Evolutionary conservation across 2,329 filamentous ascomycete genomes (phyloP).

Genomic region (Cladosporium sp.): DNA sequence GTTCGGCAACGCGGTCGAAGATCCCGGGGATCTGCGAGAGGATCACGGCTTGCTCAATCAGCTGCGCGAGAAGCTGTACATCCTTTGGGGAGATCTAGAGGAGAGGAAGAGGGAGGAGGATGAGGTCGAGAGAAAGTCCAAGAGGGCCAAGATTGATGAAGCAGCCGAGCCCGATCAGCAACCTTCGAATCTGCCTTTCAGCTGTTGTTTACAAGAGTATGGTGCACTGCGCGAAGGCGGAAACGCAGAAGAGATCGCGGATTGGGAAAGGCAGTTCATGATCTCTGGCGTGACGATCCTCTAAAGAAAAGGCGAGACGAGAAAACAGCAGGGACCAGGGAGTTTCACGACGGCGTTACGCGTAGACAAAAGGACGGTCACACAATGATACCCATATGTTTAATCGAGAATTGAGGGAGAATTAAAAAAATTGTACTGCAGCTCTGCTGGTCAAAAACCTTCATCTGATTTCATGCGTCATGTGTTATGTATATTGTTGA

Average conservation of each 20-base stretch:
- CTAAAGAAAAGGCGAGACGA: too few relatives aligned
- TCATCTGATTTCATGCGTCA: background rate
- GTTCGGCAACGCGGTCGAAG: slow-evolving; percentile 50
- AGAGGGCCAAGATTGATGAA: background rate
- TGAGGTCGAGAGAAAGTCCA: slow-evolving; percentile 8
- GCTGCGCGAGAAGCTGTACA: slow-evolving; percentile 67
- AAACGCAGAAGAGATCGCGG: background rate
- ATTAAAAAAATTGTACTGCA: background rate
- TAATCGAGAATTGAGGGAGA: background rate
- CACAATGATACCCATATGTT: background rate
- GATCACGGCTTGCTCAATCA: slow-evolving; percentile 45
- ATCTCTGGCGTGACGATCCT: slow-evolving; percentile 8
- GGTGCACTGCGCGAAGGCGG: slow-evolving; percentile 25
- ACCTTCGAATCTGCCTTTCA: slow-evolving; percentile 41
- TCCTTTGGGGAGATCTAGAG: slow-evolving; percentile 82
- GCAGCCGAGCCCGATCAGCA: background rate
- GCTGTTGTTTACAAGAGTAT: slow-evolving; percentile 43
- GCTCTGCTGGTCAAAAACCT: background rate
- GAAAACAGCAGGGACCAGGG: too few relatives aligned
- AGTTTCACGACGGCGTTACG: background rate
- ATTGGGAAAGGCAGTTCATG: slow-evolving; percentile 12
- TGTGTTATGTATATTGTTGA: too few relatives aligned
- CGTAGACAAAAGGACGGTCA: background rate
- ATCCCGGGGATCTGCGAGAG: slow-evolving; percentile 56
- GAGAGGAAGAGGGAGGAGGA: slow-evolving; percentile 53